A percentile compares a stretch with the other conserved stretches of the same genome.
Conservation (phyloP, 148 eudicot species). For the Gaultheria prostrata region DNA sequence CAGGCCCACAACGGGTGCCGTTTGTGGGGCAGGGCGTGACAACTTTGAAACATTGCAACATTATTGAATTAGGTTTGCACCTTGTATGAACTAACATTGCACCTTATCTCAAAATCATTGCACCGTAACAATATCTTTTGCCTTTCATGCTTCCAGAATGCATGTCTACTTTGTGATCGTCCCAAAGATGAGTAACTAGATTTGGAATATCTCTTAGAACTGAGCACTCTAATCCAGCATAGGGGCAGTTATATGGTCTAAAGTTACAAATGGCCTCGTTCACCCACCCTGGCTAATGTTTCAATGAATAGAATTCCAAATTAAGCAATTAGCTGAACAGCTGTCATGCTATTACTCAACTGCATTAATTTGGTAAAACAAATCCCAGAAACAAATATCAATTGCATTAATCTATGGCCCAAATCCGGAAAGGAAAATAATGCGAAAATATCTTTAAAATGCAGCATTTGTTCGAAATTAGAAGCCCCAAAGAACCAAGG, state of each 20-base stretch:
- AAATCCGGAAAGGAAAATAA: not conserved
- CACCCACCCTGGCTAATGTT: not conserved
- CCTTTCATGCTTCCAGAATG: slow-evolving; percentile 86
- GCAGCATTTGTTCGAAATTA: slow-evolving; percentile 7
- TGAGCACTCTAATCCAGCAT: slow-evolving; percentile 87
- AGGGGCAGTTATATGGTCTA: slow-evolving; percentile 82
- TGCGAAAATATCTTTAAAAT: not conserved
- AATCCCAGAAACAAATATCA: not conserved
- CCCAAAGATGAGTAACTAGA: slow-evolving; percentile 69
- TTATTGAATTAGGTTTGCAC: too few species aligned
- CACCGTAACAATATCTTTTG: too few species aligned
- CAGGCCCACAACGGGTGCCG: too few species aligned
- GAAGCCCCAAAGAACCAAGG: not conserved
- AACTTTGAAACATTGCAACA: too few species aligned
- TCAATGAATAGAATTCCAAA: not conserved
- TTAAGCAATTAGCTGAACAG: not conserved
- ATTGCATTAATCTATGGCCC: not conserved
- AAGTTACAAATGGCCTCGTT: slow-evolving; percentile 72
- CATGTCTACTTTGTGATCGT: slow-evolving; percentile 91
- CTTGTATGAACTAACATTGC: too few species aligned
- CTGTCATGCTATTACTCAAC: not conserved
- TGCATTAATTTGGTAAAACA: not conserved
- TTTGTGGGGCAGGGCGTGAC: too few species aligned
- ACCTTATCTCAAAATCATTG: too few species aligned
- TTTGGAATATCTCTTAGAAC: slow-evolving; percentile 66